Conservation (phyloP, 1,284 basidiomycete genomes). For the Vanrija sp. region DNA sequence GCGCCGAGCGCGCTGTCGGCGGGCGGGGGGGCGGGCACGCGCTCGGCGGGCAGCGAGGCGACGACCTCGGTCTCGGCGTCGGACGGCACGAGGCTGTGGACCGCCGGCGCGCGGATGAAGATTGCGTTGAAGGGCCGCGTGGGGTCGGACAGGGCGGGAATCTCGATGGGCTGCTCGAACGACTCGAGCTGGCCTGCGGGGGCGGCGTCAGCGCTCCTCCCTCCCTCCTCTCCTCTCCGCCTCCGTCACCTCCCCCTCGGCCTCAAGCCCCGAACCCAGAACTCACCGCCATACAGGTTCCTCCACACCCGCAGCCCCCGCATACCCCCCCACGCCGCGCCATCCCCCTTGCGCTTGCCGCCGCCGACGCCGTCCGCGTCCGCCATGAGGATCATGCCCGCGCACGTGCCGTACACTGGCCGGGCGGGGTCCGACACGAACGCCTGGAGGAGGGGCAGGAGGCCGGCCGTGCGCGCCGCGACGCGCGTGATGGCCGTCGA, state of each 20-base stretch:
- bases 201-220: not conserved
- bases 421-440: conserved; percentile 60
- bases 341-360: conserved; percentile 55
- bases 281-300: conserved; percentile 79
- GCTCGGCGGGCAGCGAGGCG: conserved; percentile 62
- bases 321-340: conserved; percentile 62
- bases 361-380: conserved; percentile 61
- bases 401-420: conserved; percentile 94
- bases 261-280: not conserved
- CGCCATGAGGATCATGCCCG: conserved; percentile 88
- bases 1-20: conserved; percentile 37
- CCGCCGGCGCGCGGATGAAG: conserved; percentile 85
- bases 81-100: conserved; percentile 23
- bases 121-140: conserved; percentile 72
- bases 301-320: conserved; percentile 69
- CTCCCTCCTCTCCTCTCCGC: not conserved
- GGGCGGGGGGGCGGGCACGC: conserved; percentile 54
- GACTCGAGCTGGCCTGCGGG: conserved; percentile 60
- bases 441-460: conserved; percentile 71
- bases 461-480: conserved; percentile 69
- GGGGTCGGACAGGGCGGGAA: conserved; percentile 62
- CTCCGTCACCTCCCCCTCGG: not conserved
- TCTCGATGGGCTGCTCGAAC: conserved; percentile 73
- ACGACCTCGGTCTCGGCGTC: conserved; percentile 44
- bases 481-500: conserved; percentile 85